These are phyloP conservation scores for Hypoxylon sp. DNA, from an alignment of 2,329 filamentous ascomycete genomes.

Conservation along the genomic window DNA sequence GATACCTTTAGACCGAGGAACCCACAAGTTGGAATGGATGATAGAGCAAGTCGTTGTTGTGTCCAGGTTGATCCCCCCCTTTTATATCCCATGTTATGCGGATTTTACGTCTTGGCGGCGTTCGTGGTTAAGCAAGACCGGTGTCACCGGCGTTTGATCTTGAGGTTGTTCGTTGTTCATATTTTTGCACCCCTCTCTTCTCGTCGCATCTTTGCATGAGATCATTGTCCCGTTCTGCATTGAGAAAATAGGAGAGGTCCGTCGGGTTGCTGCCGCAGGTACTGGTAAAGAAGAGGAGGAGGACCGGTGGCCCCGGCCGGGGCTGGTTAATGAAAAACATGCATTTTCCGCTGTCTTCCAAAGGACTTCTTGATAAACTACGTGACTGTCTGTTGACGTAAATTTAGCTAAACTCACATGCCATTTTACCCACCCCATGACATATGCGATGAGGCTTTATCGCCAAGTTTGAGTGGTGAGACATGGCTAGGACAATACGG, in stretches of 20 bases:
- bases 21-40: slow-evolving; percentile 29
- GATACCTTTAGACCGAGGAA: slow-evolving; percentile 40
- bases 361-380: slow-evolving; percentile 5
- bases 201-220: slow-evolving; percentile 23
- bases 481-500: neutral
- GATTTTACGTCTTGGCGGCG: slow-evolving; percentile 23
- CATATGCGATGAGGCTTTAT: no score
- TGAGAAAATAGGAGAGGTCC: slow-evolving; percentile 13
- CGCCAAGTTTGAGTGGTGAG: neutral
- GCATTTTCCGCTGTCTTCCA: slow-evolving; percentile 31
- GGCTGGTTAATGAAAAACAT: slow-evolving; percentile 40
- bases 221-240: slow-evolving; percentile 29
- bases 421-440: neutral
- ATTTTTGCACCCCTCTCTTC: slow-evolving; percentile 18
- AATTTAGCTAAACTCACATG: neutral
- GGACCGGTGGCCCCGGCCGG: neutral
- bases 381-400: slow-evolving; percentile 24
- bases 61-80: slow-evolving; percentile 12
- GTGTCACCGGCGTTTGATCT: slow-evolving; percentile 2
- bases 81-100: slow-evolving; percentile 31
- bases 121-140: slow-evolving; percentile 23
- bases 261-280: slow-evolving; percentile 16
- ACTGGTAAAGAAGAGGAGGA: slow-evolving; percentile 13
- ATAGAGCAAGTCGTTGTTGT: slow-evolving; percentile 31
- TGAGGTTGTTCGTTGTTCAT: slow-evolving; percentile 16